These are phyloP conservation scores for Pichia nakasei DNA, from an alignment of 805 yeast species.

Conservation along the genomic window DNA sequence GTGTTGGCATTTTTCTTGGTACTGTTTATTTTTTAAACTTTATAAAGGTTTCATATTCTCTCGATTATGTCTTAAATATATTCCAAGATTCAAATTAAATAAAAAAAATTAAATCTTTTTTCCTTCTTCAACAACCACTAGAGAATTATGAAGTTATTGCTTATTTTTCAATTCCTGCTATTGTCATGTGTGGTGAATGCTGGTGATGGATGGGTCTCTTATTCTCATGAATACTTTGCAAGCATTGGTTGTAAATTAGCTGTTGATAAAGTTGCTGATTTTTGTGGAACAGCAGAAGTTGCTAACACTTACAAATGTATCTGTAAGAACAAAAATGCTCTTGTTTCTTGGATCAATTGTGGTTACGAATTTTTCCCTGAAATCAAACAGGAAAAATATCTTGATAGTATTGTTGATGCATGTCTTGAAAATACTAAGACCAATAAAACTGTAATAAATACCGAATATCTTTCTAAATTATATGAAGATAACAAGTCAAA, in stretches of 20 bases:
- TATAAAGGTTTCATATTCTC: too few relatives aligned
- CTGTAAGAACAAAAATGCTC: slow-evolving; percentile 21
- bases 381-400: not conserved
- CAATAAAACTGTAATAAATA: slow-evolving; percentile 13
- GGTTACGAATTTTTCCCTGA: slow-evolving; percentile 10
- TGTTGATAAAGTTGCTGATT: slow-evolving; percentile 15
- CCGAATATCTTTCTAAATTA: slow-evolving; percentile 8
- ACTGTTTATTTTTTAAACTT: too few relatives aligned
- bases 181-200: not conserved
- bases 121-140: too few relatives aligned
- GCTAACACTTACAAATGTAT: slow-evolving; percentile 15
- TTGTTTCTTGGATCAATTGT: slow-evolving; percentile 24
- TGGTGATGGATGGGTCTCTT: slow-evolving; percentile 11
- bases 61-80: too few relatives aligned
- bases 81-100: too few relatives aligned
- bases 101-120: too few relatives aligned
- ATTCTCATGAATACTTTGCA: slow-evolving; percentile 11
- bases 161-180: not conserved
- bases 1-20: too few relatives aligned
- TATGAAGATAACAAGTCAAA: slow-evolving; percentile 30
- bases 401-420: slow-evolving; percentile 16
- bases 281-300: slow-evolving; percentile 9
- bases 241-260: slow-evolving; percentile 18
- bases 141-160: slow-evolving; percentile 1
- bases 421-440: slow-evolving; percentile 3